phyloP scores from a whole-genome alignment of 257 asterid species.

The Phtheirospermum japonicum region DNA sequence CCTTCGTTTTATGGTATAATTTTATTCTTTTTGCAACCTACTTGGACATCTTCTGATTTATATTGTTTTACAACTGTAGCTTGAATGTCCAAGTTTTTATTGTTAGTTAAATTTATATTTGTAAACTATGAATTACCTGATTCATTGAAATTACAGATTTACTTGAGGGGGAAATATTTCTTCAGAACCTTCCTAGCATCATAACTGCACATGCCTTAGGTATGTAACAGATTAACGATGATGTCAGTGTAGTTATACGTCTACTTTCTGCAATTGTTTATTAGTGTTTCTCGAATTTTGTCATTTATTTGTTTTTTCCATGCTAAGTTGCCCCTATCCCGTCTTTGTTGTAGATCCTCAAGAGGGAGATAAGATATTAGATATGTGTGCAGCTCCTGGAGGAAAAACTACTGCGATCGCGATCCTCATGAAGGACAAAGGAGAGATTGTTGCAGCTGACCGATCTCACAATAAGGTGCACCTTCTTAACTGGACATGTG shows the following conservation, averaged over 20 bases:
- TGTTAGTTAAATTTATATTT: slow-evolving; percentile 1
- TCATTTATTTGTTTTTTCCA: slow-evolving; percentile 6
- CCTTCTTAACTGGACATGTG: slow-evolving; percentile 57
- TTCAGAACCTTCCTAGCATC: slow-evolving; percentile 97
- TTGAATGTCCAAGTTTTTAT: neutral
- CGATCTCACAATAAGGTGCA: slow-evolving; percentile 99
- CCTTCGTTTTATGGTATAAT: slow-evolving; percentile 75
- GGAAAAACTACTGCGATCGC: slow-evolving; percentile 98
- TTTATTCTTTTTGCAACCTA: slow-evolving; percentile 19
- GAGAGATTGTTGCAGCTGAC: slow-evolving; percentile 84
- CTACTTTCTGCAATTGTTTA: neutral
- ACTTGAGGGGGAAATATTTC: slow-evolving; percentile 97
- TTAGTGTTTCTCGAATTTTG: neutral
- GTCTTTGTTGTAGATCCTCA: slow-evolving; percentile 67
- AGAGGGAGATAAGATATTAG: slow-evolving; percentile 84
- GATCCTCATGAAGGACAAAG: slow-evolving; percentile 90
- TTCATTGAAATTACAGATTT: slow-evolving; percentile 52
- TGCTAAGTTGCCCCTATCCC: slow-evolving; percentile 20
- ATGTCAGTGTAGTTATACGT: neutral
- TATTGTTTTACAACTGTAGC: slow-evolving; percentile 1
- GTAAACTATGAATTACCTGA: slow-evolving; percentile 20
- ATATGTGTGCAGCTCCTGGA: slow-evolving; percentile 99
- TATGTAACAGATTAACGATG: slow-evolving; percentile 32
- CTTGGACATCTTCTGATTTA: neutral
- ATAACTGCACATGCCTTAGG: slow-evolving; percentile 87